These are phyloP conservation scores for Rosa lucieae DNA, from an alignment of 306 rosid species.

Conservation along the genomic window DNA sequence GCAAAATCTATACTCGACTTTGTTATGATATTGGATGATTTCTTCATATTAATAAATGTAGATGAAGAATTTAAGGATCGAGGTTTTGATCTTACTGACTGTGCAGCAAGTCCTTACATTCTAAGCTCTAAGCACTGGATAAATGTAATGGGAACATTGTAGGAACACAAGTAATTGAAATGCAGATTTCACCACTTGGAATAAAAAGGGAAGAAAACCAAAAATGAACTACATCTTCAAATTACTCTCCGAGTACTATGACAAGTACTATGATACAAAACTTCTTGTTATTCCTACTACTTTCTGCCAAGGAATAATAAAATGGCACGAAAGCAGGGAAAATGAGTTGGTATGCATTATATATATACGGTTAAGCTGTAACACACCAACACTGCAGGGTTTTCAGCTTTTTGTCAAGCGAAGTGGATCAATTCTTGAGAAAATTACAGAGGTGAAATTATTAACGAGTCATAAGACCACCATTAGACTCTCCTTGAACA, in stretches of 20 bases:
- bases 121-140: neutral
- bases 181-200: neutral
- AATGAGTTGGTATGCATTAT: neutral
- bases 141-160: neutral
- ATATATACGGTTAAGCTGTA: neutral
- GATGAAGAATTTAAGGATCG: neutral
- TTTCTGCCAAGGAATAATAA: conserved; percentile 44
- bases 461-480: neutral
- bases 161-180: neutral
- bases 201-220: neutral
- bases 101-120: neutral
- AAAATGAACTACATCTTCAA: conserved; percentile 3
- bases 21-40: neutral
- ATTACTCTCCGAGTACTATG: conserved; percentile 12
- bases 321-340: conserved; percentile 17
- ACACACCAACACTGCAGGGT: conserved; percentile 2
- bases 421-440: conserved; percentile 3
- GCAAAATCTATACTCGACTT: neutral
- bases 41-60: neutral
- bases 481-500: neutral
- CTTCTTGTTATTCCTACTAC: conserved; percentile 22
- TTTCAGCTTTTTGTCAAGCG: neutral
- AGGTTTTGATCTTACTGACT: neutral
- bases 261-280: conserved; percentile 36
- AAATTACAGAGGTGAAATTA: neutral